A percentile compares a stretch with the other conserved stretches of the same genome.
Conservation (phyloP, 768 basidiomycete genomes). For the Dentipellis fragilis region DNA sequence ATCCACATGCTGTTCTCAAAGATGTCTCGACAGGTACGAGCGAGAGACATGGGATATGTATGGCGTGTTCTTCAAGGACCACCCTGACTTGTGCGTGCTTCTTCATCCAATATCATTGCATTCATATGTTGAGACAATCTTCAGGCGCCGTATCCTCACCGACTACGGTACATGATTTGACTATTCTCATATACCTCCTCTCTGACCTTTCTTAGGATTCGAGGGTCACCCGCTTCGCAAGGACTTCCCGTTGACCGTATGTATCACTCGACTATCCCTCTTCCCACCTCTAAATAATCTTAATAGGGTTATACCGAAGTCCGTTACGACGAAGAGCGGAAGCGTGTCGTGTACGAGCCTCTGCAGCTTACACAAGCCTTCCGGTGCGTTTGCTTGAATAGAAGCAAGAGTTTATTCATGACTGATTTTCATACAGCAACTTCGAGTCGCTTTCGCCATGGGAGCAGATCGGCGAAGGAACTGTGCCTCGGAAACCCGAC, state of each 20-base stretch:
- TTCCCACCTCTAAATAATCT: background rate
- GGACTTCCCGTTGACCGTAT: constrained; percentile 93
- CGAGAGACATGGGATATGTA: constrained; percentile 97
- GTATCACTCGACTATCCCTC: constrained; percentile 16
- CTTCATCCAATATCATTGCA: background rate
- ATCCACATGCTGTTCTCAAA: constrained; percentile 1
- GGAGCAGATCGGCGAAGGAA: constrained; percentile 83
- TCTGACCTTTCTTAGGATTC: constrained; percentile 46
- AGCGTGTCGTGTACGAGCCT: constrained; percentile 96
- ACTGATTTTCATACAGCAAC: constrained; percentile 44
- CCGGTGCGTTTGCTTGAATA: constrained; percentile 43
- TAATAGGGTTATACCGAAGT: constrained; percentile 94
- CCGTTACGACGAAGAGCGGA: constrained; percentile 95
- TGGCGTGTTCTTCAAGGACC: constrained; percentile 92
- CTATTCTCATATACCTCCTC: background rate
- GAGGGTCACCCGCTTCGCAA: constrained; percentile 97
- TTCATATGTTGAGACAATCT: constrained; percentile 11
- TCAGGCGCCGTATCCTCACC: constrained; percentile 85
- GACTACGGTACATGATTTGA: constrained; percentile 67
- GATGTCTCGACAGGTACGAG: constrained; percentile 60
- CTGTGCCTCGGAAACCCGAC: constrained; percentile 46
- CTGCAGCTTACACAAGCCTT: constrained; percentile 97
- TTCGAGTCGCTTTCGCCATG: constrained; percentile 90
- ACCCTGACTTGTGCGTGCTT: constrained; percentile 82
- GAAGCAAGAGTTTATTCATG: background rate